Conservation (phyloP, 2,329 filamentous ascomycete species). For the Ceratocystis harringtonii region DNA sequence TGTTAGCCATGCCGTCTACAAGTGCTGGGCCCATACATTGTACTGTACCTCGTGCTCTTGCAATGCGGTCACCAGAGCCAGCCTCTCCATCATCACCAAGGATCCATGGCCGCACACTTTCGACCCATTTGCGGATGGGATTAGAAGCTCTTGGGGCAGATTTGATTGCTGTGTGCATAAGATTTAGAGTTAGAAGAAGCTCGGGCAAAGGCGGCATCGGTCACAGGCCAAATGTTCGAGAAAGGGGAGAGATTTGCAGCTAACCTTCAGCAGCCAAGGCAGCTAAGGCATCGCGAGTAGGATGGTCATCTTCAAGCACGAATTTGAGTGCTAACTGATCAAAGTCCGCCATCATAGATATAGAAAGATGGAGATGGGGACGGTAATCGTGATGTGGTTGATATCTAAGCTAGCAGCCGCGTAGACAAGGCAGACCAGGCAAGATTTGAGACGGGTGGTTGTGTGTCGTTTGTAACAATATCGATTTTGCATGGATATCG, state of each 20-base stretch:
- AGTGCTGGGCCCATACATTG: constrained; percentile 11
- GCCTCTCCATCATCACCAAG: constrained; percentile 28
- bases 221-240: neutral
- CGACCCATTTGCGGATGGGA: constrained; percentile 39
- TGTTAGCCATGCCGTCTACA: neutral
- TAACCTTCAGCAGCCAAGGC: constrained; percentile 33
- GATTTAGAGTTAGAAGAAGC: neutral
- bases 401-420: no score
- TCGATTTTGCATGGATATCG: no score
- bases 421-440: no score
- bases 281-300: constrained; percentile 28
- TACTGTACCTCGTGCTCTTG: constrained; percentile 35
- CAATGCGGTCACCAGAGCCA: constrained; percentile 36
- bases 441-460: no score
- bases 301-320: constrained; percentile 36
- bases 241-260: constrained; percentile 1
- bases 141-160: constrained; percentile 29
- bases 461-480: no score
- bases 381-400: neutral
- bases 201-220: neutral
- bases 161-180: constrained; percentile 25
- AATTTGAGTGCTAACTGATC: constrained; percentile 39
- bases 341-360: constrained; percentile 33
- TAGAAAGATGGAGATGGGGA: neutral
- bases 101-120: constrained; percentile 41